Conservation (phyloP, 2,329 filamentous ascomycete genomes). For the Aspergillus puulaauensis region DNA sequence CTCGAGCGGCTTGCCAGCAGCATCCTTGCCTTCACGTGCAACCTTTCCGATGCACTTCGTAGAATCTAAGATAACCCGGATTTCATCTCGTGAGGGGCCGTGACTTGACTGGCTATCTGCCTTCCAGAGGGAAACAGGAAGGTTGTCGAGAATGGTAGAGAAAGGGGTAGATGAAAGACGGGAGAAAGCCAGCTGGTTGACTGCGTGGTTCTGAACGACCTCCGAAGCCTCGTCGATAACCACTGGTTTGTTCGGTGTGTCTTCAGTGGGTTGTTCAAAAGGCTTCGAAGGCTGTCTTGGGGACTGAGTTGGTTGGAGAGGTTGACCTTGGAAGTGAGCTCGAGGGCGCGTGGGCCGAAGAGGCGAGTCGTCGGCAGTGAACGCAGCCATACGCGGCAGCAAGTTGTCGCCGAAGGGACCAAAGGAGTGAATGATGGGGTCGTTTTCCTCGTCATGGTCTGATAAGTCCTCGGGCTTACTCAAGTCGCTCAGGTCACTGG, state of each 20-base stretch:
- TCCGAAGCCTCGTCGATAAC: constrained; percentile 28
- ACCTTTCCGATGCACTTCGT: constrained; percentile 86
- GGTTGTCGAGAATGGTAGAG: constrained; percentile 82
- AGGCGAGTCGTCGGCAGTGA: constrained; percentile 67
- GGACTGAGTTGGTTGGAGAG: constrained; percentile 34
- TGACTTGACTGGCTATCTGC: constrained; percentile 47
- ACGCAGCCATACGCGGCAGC: constrained; percentile 76
- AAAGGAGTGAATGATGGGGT: constrained; percentile 88
- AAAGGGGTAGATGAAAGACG: constrained; percentile 88
- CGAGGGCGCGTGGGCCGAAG: constrained; percentile 42
- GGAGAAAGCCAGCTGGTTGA: constrained; percentile 95
- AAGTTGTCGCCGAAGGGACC: constrained; percentile 86
- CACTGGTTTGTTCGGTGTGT: constrained; percentile 18
- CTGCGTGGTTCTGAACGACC: constrained; percentile 70
- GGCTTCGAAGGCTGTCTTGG: constrained; percentile 27
- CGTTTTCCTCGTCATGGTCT: constrained; percentile 88
- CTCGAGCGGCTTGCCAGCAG: constrained; percentile 87
- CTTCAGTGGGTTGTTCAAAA: constrained; percentile 14
- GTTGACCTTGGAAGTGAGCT: constrained; percentile 28
- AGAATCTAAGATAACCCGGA: constrained; percentile 70
- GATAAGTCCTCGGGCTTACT: constrained; percentile 63
- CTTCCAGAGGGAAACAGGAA: constrained; percentile 64
- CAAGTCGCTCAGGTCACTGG: constrained; percentile 34
- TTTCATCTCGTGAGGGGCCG: constrained; percentile 58
- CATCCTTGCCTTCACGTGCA: constrained; percentile 87